Evolutionary conservation across 2,329 filamentous ascomycete genomes (phyloP).

Genomic region (Aspergillus carbonarius): DNA sequence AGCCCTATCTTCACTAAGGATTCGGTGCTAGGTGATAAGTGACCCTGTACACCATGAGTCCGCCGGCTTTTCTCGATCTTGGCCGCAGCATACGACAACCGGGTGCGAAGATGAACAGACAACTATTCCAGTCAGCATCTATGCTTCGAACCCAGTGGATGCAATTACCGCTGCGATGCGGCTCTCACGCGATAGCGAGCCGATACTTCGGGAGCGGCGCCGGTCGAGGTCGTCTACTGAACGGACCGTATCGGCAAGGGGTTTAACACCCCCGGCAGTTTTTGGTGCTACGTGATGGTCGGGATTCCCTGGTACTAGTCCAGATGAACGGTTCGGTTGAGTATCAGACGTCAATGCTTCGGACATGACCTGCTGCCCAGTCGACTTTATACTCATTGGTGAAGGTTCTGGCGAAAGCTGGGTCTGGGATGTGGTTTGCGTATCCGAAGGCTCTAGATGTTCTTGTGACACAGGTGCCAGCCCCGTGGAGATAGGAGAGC

Average conservation of each 20-base stretch:
- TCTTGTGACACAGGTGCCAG: neutral
- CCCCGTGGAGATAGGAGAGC: neutral
- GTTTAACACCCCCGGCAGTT: constrained; percentile 71
- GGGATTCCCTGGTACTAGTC: constrained; percentile 13
- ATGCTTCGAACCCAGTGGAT: neutral
- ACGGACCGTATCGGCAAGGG: constrained; percentile 24
- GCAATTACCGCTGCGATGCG: constrained; percentile 72
- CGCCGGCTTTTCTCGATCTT: constrained; percentile 93
- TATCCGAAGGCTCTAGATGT: no score
- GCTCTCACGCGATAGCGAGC: constrained; percentile 65
- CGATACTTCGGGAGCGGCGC: constrained; percentile 70
- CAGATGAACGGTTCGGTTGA: constrained; percentile 14
- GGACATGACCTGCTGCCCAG: neutral
- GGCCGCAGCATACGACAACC: constrained; percentile 88
- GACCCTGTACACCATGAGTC: constrained; percentile 66
- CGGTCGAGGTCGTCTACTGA: constrained; percentile 35
- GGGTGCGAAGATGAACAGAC: constrained; percentile 75
- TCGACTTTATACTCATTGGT: neutral
- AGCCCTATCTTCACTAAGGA: constrained; percentile 52
- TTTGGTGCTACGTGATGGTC: constrained; percentile 55
- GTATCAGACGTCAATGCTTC: constrained; percentile 1
- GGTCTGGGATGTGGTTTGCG: no score
- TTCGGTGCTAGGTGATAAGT: constrained; percentile 65
- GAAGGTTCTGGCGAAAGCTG: neutral
- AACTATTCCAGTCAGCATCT: constrained; percentile 51